Conservation (phyloP, 2,329 filamentous ascomycete species). For the Fusarium clavum region DNA sequence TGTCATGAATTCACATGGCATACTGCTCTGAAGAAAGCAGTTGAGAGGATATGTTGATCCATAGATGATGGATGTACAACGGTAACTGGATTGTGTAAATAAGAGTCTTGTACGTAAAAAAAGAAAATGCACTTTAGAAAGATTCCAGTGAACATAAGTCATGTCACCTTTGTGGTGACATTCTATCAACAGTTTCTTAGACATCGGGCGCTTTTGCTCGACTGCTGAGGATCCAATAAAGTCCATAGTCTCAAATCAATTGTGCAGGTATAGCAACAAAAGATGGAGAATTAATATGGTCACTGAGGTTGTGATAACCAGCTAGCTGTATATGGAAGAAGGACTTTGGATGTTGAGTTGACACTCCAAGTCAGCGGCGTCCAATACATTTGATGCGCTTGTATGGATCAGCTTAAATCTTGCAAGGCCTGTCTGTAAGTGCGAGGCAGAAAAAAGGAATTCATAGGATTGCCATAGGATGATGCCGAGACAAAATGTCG, state of each 20-base stretch:
- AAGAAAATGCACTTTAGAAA: neutral
- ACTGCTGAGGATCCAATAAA: too few species aligned
- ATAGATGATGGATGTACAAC: accelerated
- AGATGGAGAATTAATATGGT: neutral
- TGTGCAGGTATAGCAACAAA: too few species aligned
- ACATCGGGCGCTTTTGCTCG: too few species aligned
- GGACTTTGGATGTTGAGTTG: slow-evolving; percentile 20
- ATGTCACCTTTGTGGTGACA: neutral
- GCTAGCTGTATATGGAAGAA: slow-evolving; percentile 13
- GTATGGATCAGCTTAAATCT: slow-evolving; percentile 7
- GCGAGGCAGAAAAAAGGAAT: neutral
- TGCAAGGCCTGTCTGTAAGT: neutral
- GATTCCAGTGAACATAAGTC: neutral
- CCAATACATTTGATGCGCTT: slow-evolving; percentile 2
- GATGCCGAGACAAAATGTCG: neutral
- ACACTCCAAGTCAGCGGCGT: slow-evolving; percentile 8
- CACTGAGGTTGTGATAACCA: neutral
- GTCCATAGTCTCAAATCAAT: neutral
- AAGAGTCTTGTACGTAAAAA: neutral
- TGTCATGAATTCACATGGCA: neutral
- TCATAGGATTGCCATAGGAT: neutral
- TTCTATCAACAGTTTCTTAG: neutral
- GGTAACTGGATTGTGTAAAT: neutral
- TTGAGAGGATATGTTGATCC: accelerated
- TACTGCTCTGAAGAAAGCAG: neutral